Evolutionary conservation across 257 asterid genomes (phyloP).

Genomic region (Hygrophila difformis): DNA sequence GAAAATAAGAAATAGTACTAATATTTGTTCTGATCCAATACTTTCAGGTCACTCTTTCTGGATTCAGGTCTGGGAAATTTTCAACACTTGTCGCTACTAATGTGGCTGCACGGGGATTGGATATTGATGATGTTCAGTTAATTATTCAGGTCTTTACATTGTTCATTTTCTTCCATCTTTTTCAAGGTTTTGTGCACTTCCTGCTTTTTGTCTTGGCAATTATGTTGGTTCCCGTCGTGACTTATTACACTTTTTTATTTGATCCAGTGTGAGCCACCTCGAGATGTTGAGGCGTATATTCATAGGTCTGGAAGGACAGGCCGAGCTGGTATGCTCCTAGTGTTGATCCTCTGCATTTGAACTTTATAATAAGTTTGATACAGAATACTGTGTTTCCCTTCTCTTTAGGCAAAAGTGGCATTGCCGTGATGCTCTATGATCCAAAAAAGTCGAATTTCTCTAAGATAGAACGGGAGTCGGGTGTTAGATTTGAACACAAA

Average conservation of each 20-base stretch:
- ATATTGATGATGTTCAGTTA: constrained; percentile 89
- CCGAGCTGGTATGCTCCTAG: constrained; percentile 63
- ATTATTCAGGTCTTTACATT: constrained; percentile 67
- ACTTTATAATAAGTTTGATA: constrained; percentile 1
- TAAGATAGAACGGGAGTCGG: constrained; percentile 88
- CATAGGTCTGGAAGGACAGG: constrained; percentile 99
- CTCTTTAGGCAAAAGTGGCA: constrained; percentile 69
- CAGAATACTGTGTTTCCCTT: constrained; percentile 8
- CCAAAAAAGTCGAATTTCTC: constrained; percentile 77
- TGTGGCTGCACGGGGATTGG: constrained; percentile 98
- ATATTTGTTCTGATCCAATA: not conserved
- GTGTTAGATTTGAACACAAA: constrained; percentile 80
- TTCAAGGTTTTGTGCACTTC: too few species aligned
- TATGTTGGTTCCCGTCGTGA: not conserved
- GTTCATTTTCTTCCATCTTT: not conserved
- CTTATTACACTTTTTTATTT: constrained; percentile 8
- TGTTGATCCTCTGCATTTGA: constrained; percentile 8
- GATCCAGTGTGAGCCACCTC: constrained; percentile 90
- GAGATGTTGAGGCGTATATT: constrained; percentile 93
- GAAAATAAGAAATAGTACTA: not conserved
- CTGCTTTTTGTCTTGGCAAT: not conserved
- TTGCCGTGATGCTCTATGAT: constrained; percentile 94
- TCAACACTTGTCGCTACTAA: constrained; percentile 83
- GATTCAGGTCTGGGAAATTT: constrained; percentile 90
- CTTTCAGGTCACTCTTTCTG: constrained; percentile 72